Conservation (phyloP, 2,329 filamentous ascomycete species). For the Verruconis gallopava region DNA sequence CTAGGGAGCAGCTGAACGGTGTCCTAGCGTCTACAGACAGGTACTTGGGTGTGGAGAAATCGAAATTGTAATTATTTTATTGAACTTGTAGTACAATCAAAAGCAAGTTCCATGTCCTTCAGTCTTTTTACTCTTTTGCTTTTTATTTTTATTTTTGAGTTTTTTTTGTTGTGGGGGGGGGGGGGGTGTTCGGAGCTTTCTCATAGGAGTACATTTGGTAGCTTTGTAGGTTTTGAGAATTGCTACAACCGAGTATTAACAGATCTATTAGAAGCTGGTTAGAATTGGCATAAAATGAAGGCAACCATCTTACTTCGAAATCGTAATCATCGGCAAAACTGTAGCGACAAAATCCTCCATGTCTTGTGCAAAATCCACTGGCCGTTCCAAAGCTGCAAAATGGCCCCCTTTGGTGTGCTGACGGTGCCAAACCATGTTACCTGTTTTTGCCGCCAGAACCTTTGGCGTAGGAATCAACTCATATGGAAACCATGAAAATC, state of each 20-base stretch:
- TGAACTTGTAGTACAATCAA: too few relatives aligned
- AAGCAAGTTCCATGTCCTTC: too few relatives aligned
- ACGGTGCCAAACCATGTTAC: slow-evolving; percentile 4
- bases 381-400: slow-evolving; percentile 37
- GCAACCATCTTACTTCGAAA: background rate
- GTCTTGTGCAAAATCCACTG: slow-evolving; percentile 29
- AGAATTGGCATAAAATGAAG: too few relatives aligned
- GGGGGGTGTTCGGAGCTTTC: too few relatives aligned
- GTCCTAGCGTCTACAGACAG: background rate
- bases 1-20: background rate
- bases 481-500: slow-evolving; percentile 32
- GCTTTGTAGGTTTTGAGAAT: too few relatives aligned
- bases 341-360: slow-evolving; percentile 29
- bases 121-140: too few relatives aligned
- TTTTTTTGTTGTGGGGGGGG: too few relatives aligned
- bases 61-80: slow-evolving; percentile 1
- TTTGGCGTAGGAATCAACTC: slow-evolving; percentile 28
- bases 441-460: slow-evolving; percentile 24
- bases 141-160: too few relatives aligned
- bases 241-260: too few relatives aligned
- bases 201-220: too few relatives aligned
- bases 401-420: slow-evolving; percentile 32
- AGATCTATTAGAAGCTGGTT: too few relatives aligned
- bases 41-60: background rate
- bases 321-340: slow-evolving; percentile 17